Conservation (phyloP, 2,329 filamentous ascomycete genomes). For the Xylaria sp. region DNA sequence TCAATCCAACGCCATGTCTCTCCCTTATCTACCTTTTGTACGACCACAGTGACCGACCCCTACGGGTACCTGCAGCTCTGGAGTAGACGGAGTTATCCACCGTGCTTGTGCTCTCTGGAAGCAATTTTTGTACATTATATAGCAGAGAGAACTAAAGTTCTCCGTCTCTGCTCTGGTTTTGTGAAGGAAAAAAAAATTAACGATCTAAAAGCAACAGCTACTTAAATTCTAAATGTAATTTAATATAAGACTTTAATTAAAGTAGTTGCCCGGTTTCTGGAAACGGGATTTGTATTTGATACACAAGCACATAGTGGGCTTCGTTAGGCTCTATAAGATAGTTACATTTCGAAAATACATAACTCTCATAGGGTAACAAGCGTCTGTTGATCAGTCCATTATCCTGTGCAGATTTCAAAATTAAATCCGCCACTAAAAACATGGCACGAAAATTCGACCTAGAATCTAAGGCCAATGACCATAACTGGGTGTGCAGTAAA, state of each 20-base stretch:
- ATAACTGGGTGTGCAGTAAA: background rate
- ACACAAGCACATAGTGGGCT: background rate
- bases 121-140: background rate
- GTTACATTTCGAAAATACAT: background rate
- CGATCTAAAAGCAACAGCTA: background rate
- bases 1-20: slow-evolving; percentile 6
- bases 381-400: background rate
- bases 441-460: background rate
- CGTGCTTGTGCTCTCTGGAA: background rate
- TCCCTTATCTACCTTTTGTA: slow-evolving; percentile 16
- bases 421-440: background rate
- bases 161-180: background rate
- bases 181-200: background rate
- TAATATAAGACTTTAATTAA: background rate
- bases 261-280: background rate
- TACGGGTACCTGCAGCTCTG: slow-evolving; percentile 29
- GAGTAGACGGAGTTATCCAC: slow-evolving; percentile 6
- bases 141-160: background rate
- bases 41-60: slow-evolving; percentile 9
- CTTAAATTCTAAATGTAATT: background rate
- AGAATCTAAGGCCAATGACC: background rate
- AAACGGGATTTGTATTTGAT: background rate
- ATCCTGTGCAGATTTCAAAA: background rate
- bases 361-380: background rate
- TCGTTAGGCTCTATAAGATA: background rate